Conservation (phyloP, 2,329 filamentous ascomycete genomes). For the Talaromyces funiculosus region DNA sequence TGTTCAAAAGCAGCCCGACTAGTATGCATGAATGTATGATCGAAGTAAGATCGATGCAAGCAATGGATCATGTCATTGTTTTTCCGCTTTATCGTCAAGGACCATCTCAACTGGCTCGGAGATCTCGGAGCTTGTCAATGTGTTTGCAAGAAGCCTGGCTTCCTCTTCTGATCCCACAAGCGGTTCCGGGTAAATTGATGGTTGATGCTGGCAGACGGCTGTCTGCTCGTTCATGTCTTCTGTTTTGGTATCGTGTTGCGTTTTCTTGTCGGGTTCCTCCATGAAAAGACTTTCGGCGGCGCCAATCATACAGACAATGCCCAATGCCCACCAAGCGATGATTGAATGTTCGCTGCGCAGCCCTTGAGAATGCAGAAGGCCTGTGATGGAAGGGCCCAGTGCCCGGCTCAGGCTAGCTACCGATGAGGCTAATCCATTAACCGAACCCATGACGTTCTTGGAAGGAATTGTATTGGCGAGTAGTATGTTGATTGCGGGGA, state of each 20-base stretch:
- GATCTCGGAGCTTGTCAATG: background rate
- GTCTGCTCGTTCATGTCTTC: conserved; percentile 25
- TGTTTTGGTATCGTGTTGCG: conserved; percentile 33
- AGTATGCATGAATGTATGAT: conserved; percentile 1
- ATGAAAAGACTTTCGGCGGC: conserved; percentile 71
- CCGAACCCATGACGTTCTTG: conserved; percentile 75
- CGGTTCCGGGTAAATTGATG: background rate
- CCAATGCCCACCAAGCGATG: conserved; percentile 89
- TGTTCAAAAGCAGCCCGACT: conserved; percentile 10
- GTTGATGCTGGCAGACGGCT: conserved; percentile 10
- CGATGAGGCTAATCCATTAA: conserved; percentile 89
- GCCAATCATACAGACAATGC: conserved; percentile 67
- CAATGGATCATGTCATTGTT: background rate
- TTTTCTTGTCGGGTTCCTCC: conserved; percentile 53
- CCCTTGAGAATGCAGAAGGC: conserved; percentile 75
- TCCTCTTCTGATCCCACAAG: conserved; percentile 4
- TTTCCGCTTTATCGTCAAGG: conserved; percentile 3
- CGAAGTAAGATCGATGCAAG: background rate
- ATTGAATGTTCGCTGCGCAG: conserved; percentile 76
- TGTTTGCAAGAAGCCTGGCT: conserved; percentile 5
- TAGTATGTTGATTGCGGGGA: conserved; percentile 84
- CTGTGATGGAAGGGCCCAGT: conserved; percentile 82
- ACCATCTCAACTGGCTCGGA: background rate
- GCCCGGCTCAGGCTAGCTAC: conserved; percentile 84
- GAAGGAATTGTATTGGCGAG: conserved; percentile 83